Conservation (phyloP, 192 early-diverging fungal species). For the Mortierella hygrophila region DNA sequence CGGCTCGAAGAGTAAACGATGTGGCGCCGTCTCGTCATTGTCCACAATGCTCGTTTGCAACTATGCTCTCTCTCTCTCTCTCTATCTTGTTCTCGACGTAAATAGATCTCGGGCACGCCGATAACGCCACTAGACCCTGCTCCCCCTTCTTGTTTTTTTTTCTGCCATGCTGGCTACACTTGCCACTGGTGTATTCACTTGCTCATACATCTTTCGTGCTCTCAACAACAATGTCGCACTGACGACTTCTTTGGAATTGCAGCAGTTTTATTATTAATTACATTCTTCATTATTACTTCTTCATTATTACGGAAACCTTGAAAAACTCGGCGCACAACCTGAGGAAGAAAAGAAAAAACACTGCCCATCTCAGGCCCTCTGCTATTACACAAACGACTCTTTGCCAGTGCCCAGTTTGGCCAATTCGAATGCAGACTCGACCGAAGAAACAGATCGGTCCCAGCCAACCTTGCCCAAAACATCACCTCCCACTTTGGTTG, state of each 20-base stretch:
- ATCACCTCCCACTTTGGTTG: constrained; percentile 45
- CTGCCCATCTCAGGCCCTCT: neutral
- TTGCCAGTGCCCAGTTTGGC: constrained; percentile 48
- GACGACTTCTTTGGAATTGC: neutral
- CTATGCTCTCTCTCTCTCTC: neutral
- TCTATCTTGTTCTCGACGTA: neutral
- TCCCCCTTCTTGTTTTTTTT: neutral
- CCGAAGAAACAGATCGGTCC: constrained; percentile 50
- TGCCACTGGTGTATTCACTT: neutral
- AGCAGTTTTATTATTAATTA: neutral
- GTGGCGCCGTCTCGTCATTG: too few relatives aligned
- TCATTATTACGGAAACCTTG: neutral
- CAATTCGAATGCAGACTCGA: constrained; percentile 44
- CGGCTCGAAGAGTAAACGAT: too few relatives aligned
- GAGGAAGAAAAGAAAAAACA: neutral
- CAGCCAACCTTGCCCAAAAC: constrained; percentile 55
- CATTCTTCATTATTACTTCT: neutral
- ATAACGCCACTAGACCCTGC: constrained; percentile 5
- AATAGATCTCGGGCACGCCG: neutral
- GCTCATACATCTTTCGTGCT: neutral
- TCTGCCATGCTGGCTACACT: neutral
- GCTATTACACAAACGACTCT: constrained; percentile 32
- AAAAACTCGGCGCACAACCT: neutral
- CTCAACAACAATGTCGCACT: constrained; percentile 4
- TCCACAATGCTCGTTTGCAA: too few relatives aligned